A percentile compares a stretch with the other conserved stretches of the same genome.
Evolutionary conservation across 2,329 filamentous ascomycete species (phyloP).

Genomic region (Arthroderma sp.): DNA sequence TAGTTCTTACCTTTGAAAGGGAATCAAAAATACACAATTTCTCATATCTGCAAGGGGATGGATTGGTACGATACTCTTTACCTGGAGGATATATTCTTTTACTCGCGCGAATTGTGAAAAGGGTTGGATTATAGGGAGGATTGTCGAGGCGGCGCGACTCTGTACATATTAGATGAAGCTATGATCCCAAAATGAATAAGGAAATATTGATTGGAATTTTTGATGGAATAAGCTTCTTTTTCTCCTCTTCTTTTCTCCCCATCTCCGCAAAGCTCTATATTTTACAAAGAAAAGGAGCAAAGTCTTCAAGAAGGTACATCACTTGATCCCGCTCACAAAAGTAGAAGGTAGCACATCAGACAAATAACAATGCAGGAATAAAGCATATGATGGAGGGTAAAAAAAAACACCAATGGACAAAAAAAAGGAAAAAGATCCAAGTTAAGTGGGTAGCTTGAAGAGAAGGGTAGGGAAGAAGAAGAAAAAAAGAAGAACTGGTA

Average conservation of each 20-base stretch:
- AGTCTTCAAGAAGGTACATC: not conserved
- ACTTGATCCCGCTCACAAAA: not conserved
- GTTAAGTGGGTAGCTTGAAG: slow-evolving; percentile 4
- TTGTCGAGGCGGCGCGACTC: too few species aligned
- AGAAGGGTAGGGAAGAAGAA: not conserved
- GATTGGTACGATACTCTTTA: too few species aligned
- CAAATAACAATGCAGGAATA: not conserved
- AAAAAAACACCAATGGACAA: not conserved
- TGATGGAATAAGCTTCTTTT: not conserved
- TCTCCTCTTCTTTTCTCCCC: not conserved
- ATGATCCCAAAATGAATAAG: not conserved
- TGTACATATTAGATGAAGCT: too few species aligned
- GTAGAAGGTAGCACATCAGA: not conserved
- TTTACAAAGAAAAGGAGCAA: not conserved
- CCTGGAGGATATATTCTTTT: too few species aligned
- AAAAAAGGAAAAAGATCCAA: not conserved
- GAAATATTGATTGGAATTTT: not conserved
- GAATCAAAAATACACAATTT: too few species aligned
- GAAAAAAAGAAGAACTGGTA: slow-evolving; percentile 8
- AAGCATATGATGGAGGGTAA: slow-evolving; percentile 1
- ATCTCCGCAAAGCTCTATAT: not conserved
- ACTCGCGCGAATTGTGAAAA: too few species aligned
- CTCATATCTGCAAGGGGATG: too few species aligned
- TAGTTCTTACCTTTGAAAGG: not conserved
- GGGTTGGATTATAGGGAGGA: too few species aligned